Base-by-base conservation (phyloP, 2,329 filamentous ascomycete species). In the Talaromyces sp. region DNA sequence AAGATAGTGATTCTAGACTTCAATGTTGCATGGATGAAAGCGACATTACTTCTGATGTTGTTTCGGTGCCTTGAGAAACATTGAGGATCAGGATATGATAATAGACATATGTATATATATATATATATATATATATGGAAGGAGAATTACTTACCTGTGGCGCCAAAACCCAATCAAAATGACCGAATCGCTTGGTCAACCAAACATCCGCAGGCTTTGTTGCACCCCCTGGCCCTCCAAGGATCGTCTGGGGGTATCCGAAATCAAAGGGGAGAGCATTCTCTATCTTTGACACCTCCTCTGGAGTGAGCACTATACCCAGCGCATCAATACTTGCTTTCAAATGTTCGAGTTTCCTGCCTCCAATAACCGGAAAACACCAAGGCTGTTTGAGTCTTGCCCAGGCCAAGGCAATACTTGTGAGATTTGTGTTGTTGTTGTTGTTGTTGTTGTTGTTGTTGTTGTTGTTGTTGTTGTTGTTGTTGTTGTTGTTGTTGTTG, bases 271-370 rank as follows among this genome's bases (percentile, higher is more conserved):
- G 66, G 19, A 69, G 67, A 13, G 79, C 76, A 8, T 66, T 67
- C 60, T 85, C 82, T 56, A 86, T 79, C 59, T 78, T 75, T 41
- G 74, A 67, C 7, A 85, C 73, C 58, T 86, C 80, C n/a, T 80
- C 76, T 1, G 78, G 73, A 0, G 76, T 78, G 55, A 86, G 69
- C 31, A 69, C 64, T 39, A 85, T 67, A 5, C 68, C 73, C 53
- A 85, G 64, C 0, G 80, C 81, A 65, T 78, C 72, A 60, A 85
- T 81, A 64, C 83, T 84, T 39, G 75, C 73, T 54, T 75, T 66
- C 10, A 82, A 64, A 46, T 82, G 78, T 61, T 80, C 76, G 31
- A 79, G 61, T 64, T 77, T 81, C 28, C 78, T 67, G 0, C 76
- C 76, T 6, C 80, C 80, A 17, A 81, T 64, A 37, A 82, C 75